Base-by-base conservation (phyloP, 1,284 basidiomycete species). In the Thelephora terrestris region DNA sequence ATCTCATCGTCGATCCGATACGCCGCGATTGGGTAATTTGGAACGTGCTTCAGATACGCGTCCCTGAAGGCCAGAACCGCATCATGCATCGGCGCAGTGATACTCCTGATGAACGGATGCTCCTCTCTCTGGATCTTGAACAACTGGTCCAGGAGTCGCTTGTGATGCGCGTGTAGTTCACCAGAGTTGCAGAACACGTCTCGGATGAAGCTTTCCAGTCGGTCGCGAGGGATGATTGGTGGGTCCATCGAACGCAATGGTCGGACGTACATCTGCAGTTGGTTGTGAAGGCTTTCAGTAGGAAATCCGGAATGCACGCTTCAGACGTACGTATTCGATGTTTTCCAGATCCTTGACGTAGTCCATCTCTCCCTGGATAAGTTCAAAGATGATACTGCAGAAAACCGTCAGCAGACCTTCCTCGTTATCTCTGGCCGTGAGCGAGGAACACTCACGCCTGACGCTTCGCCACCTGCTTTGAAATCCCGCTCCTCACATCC, bases 1-100 rank as follows among this genome's bases (percentile, higher is more conserved):
- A n/a, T n/a, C n/a, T n/a, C n/a, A n/a, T n/a, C n/a, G n/a, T n/a
- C n/a, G n/a, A n/a, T n/a, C n/a, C n/a, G n/a, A n/a, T n/a, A n/a
- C n/a, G n/a, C n/a, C n/a, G n/a, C n/a, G n/a, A 96, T 89, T 1
- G 95, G 94, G 61, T 96, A 96, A 65, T 94, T 87, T 5, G 91
- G 85, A 39, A 93, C 85, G 58, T 96, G 97, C 57, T 90, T 82
- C 73, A 91, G 79, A 64, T 99, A 99, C 12, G 89, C 89, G 46
- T 93, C 87, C 10, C 87, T 78, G 76, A 95, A 98, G 61, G 94
- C 90, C 50, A 98, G 72, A 3, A 90, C 90, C 0, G 92, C 90
- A 58, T 91, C 84, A 47, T 92, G 81, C 43, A 98, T 74, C 2
- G 91, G n/a, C n/a, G n/a, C n/a, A n/a, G n/a, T n/a, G n/a, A n/a